Conservation (phyloP, 768 basidiomycete species). For the Russula sp. region DNA sequence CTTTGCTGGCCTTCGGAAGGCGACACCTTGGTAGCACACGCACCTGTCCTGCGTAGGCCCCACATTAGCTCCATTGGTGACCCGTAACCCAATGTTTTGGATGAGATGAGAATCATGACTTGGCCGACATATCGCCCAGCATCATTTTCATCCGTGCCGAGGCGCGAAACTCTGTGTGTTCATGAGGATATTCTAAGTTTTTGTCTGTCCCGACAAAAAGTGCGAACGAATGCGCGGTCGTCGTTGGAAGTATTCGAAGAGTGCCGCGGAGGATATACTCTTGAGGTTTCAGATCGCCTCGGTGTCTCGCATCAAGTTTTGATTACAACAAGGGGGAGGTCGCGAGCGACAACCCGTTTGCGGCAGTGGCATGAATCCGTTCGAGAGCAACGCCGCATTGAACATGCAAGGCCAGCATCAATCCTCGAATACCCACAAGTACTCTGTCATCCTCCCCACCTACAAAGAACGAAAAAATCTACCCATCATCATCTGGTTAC, state of each 20-base stretch:
- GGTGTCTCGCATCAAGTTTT: slow-evolving; percentile 14
- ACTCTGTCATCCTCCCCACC: slow-evolving; percentile 88
- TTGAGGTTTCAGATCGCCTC: slow-evolving; percentile 22
- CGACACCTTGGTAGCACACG: neutral
- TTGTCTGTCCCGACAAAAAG: slow-evolving; percentile 84
- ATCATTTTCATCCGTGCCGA: slow-evolving; percentile 34
- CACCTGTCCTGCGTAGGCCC: slow-evolving; percentile 6
- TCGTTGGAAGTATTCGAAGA: slow-evolving; percentile 63
- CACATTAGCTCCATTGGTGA: neutral
- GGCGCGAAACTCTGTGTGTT: slow-evolving; percentile 78
- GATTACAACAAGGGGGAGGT: too few species aligned
- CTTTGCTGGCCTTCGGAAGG: neutral
- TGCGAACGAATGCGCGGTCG: slow-evolving; percentile 77
- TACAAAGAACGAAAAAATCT: slow-evolving; percentile 93
- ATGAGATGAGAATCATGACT: slow-evolving; percentile 62
- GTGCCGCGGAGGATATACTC: slow-evolving; percentile 47
- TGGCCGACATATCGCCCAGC: slow-evolving; percentile 66
- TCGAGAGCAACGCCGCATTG: slow-evolving; percentile 46
- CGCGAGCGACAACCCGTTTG: too few species aligned
- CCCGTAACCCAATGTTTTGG: slow-evolving; percentile 42
- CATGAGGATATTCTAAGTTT: slow-evolving; percentile 73
- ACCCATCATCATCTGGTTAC: slow-evolving; percentile 80
- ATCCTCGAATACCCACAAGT: slow-evolving; percentile 48
- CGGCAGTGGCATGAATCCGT: slow-evolving; percentile 50
- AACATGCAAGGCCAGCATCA: slow-evolving; percentile 52